These are phyloP conservation scores for Wickerhamiella sorbophila DNA, from an alignment of 805 yeast genomes.

Conservation along the genomic window DNA sequence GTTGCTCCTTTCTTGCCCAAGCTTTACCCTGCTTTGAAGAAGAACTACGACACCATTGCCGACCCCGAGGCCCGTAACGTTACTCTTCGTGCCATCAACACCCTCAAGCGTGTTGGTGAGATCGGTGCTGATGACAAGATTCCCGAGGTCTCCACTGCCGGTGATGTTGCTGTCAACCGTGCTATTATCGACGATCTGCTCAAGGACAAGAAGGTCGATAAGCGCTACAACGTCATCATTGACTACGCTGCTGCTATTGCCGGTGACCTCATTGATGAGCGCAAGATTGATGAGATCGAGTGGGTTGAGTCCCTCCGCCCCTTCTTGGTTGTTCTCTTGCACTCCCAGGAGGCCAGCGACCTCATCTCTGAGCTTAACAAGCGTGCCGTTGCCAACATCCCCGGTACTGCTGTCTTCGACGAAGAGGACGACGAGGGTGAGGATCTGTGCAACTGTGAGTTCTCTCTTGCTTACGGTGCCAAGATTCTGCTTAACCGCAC, in stretches of 20 bases:
- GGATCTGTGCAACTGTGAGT: slow-evolving; percentile 99
- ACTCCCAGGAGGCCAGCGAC: slow-evolving; percentile 81
- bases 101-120: slow-evolving; percentile 98
- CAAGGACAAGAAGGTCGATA: slow-evolving; percentile 44
- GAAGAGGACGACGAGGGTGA: slow-evolving; percentile 97
- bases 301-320: slow-evolving; percentile 86
- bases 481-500: slow-evolving; percentile 99
- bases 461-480: slow-evolving; percentile 99
- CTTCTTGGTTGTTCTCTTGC: slow-evolving; percentile 90
- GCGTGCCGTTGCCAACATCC: slow-evolving; percentile 95
- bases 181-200: slow-evolving; percentile 64
- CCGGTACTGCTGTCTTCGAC: slow-evolving; percentile 79
- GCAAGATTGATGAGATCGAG: slow-evolving; percentile 79
- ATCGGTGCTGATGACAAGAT: slow-evolving; percentile 76
- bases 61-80: slow-evolving; percentile 99
- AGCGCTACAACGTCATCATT: slow-evolving; percentile 66
- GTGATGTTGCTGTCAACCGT: slow-evolving; percentile 83
- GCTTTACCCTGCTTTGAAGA: slow-evolving; percentile 90
- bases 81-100: slow-evolving; percentile 90
- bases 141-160: slow-evolving; percentile 98
- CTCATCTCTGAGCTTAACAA: slow-evolving; percentile 89
- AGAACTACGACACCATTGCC: slow-evolving; percentile 91
- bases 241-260: slow-evolving; percentile 89
- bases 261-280: slow-evolving; percentile 98
- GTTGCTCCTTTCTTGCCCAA: slow-evolving; percentile 98